phyloP scores from a whole-genome alignment of 805 yeast genomes.

The Metschnikowia dekortorum region DNA sequence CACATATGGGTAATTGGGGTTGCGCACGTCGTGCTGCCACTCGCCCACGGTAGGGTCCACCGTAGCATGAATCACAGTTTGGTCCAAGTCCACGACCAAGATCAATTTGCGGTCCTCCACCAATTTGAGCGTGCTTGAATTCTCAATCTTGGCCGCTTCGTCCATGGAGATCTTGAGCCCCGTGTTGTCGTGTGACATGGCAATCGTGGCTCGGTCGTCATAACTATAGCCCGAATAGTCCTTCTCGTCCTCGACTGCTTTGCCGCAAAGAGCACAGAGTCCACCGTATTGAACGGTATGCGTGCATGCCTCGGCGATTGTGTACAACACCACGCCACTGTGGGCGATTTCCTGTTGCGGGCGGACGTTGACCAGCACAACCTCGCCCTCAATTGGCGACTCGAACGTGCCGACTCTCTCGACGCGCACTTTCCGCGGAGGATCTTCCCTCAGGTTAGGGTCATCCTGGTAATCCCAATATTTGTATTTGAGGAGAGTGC shows the following conservation, averaged over 20 bases:
- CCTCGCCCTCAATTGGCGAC: conserved; percentile 72
- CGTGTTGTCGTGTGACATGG: conserved; percentile 86
- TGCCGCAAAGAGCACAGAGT: conserved; percentile 89
- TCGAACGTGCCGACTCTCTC: conserved; percentile 77
- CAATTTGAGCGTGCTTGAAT: conserved; percentile 56
- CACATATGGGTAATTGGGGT: conserved; percentile 81
- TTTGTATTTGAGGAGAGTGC: conserved; percentile 54
- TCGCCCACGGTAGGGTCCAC: conserved; percentile 97
- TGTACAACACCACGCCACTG: conserved; percentile 41
- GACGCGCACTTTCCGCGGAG: conserved; percentile 47
- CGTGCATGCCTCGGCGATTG: conserved; percentile 75
- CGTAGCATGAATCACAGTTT: conserved; percentile 95
- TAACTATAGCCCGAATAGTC: conserved; percentile 72
- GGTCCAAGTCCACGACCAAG: conserved; percentile 93
- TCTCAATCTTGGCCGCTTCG: conserved; percentile 85
- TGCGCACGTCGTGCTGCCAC: conserved; percentile 84
- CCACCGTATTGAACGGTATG: conserved; percentile 95
- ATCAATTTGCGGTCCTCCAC: conserved; percentile 65
- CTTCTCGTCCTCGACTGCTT: conserved; percentile 58
- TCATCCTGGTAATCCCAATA: conserved; percentile 64
- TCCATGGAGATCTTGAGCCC: conserved; percentile 77
- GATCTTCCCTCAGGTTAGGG: conserved; percentile 41
- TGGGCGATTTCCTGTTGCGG: conserved; percentile 60
- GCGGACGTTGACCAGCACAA: conserved; percentile 47
- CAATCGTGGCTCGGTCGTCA: conserved; percentile 73